These are phyloP conservation scores for Rhizophora mangle DNA, from an alignment of 345 rosid genomes.

Conservation along the genomic window DNA sequence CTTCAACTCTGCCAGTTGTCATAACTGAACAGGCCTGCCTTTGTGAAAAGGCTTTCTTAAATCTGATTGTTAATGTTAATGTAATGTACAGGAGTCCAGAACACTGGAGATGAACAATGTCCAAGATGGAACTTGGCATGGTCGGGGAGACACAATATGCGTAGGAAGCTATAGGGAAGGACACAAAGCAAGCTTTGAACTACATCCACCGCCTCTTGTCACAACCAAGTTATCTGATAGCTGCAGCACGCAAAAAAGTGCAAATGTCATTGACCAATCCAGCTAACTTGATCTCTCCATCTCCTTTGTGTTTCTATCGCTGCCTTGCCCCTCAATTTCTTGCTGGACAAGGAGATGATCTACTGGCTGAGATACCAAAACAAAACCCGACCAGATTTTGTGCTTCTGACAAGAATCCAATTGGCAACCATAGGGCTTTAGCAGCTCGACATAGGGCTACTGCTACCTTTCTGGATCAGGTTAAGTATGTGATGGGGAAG, in stretches of 20 bases:
- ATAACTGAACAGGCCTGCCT: neutral
- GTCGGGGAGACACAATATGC: conserved; percentile 85
- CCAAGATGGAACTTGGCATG: conserved; percentile 91
- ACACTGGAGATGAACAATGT: conserved; percentile 96
- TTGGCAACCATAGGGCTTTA: neutral
- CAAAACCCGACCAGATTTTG: no score
- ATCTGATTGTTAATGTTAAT: neutral
- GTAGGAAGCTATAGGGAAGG: conserved; percentile 58
- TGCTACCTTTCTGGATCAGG: neutral
- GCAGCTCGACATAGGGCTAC: neutral
- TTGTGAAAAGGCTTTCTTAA: neutral
- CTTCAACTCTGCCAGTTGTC: neutral
- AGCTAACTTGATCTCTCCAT: neutral
- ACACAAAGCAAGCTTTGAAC: conserved; percentile 44
- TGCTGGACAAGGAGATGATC: neutral
- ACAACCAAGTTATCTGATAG: conserved; percentile 41
- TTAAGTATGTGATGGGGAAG: neutral
- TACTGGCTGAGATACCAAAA: neutral
- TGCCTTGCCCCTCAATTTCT: neutral
- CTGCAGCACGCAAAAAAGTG: conserved; percentile 28
- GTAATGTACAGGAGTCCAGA: conserved; percentile 62
- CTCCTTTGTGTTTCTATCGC: neutral
- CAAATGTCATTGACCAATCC: conserved; percentile 13
- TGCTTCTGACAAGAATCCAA: no score
- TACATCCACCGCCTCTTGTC: conserved; percentile 43